A percentile compares a stretch with the other conserved stretches of the same genome.
Conservation (phyloP, 2,329 filamentous ascomycete species). For the Tolypocladium album region DNA sequence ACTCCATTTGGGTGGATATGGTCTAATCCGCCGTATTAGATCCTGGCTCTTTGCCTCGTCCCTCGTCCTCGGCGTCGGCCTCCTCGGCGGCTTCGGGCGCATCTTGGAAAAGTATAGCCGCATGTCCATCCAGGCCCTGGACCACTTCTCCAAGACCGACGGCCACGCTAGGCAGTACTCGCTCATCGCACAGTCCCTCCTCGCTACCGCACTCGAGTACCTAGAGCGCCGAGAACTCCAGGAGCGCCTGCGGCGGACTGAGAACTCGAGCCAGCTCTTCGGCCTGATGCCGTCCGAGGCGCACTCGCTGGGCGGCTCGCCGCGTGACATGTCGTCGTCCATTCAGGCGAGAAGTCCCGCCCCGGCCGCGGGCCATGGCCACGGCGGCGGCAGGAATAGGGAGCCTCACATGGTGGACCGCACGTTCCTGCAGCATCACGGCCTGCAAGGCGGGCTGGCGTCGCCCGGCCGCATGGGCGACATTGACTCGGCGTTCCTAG, state of each 20-base stretch:
- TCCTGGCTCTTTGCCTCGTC: conserved; percentile 45
- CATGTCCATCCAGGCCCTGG: conserved; percentile 34
- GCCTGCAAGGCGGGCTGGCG: conserved; percentile 4
- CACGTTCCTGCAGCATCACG: conserved; percentile 6
- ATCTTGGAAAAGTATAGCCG: conserved; percentile 39
- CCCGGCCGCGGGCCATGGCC: background rate
- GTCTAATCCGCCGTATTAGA: conserved; percentile 13
- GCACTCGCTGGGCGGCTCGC: background rate
- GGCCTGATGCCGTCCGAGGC: conserved; percentile 28
- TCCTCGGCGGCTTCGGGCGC: conserved; percentile 40
- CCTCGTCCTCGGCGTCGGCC: conserved; percentile 38
- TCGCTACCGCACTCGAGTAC: conserved; percentile 32
- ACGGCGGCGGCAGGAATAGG: background rate
- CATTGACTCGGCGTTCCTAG: conserved; percentile 26
- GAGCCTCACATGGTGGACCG: background rate
- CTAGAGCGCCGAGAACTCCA: conserved; percentile 36
- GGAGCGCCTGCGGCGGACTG: conserved; percentile 34
- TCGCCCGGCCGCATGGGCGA: conserved; percentile 21
- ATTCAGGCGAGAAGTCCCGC: conserved; percentile 6
- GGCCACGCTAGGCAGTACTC: conserved; percentile 42
- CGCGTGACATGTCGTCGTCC: background rate
- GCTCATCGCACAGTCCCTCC: conserved; percentile 39
- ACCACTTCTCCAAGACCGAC: conserved; percentile 37
- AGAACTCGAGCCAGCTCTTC: conserved; percentile 41
- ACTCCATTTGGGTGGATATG: background rate